These are phyloP conservation scores for Fragaria vesca DNA, from an alignment of 306 rosid genomes.

Conservation along the genomic window DNA sequence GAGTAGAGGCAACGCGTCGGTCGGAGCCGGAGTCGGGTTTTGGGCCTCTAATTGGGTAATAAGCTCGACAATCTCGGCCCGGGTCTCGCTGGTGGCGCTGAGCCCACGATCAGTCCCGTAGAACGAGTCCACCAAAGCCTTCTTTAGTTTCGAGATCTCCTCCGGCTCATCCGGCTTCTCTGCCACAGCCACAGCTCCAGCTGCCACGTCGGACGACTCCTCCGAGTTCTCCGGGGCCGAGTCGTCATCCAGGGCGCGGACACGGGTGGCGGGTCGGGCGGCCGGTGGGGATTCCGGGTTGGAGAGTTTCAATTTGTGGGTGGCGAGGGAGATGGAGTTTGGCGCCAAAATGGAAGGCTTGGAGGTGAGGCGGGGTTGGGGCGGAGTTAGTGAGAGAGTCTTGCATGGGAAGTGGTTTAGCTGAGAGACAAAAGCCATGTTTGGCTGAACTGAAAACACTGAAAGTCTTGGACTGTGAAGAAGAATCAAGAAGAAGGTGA, in stretches of 20 bases:
- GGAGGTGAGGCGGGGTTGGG: conserved; percentile 25
- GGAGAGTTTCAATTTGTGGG: conserved; percentile 20
- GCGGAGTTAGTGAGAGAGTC: conserved; percentile 33
- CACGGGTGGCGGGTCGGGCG: conserved; percentile 21
- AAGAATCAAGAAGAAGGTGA: neutral
- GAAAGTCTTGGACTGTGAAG: neutral
- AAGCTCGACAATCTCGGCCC: conserved; percentile 90
- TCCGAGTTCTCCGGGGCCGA: conserved; percentile 42
- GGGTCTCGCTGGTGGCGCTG: conserved; percentile 66
- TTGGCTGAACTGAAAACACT: neutral
- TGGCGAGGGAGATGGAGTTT: conserved; percentile 21
- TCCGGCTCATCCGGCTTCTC: conserved; percentile 31
- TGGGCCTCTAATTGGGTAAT: conserved; percentile 80
- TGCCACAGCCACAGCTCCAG: conserved; percentile 36
- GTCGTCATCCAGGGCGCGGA: conserved; percentile 46
- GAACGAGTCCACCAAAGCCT: conserved; percentile 67
- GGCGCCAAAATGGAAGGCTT: conserved; percentile 38
- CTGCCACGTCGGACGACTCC: conserved; percentile 23
- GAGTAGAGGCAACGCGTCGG: conserved; percentile 76
- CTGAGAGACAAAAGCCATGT: conserved; percentile 60
- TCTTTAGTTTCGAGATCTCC: conserved; percentile 61
- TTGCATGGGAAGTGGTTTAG: conserved; percentile 46
- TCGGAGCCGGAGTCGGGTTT: conserved; percentile 85
- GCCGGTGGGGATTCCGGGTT: conserved; percentile 13
- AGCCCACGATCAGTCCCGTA: conserved; percentile 84